Conservation (phyloP, 2,329 filamentous ascomycete species). For the Epichloe bromicola region DNA sequence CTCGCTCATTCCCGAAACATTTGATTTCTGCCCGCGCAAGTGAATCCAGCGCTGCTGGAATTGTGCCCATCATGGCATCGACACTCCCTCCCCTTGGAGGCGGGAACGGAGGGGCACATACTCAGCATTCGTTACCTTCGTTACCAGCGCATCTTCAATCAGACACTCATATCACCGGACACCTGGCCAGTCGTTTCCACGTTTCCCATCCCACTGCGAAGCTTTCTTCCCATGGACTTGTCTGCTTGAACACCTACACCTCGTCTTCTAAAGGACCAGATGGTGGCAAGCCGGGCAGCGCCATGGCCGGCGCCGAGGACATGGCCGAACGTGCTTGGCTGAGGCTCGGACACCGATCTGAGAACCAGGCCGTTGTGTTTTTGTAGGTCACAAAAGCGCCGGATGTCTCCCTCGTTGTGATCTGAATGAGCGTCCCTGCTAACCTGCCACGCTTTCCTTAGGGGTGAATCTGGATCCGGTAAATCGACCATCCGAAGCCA, state of each 20-base stretch:
- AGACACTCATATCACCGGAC: slow-evolving; percentile 66
- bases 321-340: slow-evolving; percentile 77
- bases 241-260: slow-evolving; percentile 90
- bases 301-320: slow-evolving; percentile 85
- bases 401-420: neutral
- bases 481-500: slow-evolving; percentile 93
- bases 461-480: slow-evolving; percentile 88
- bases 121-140: slow-evolving; percentile 75
- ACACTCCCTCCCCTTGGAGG: slow-evolving; percentile 38
- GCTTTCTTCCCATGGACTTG: slow-evolving; percentile 81
- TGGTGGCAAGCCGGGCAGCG: slow-evolving; percentile 83
- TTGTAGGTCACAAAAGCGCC: slow-evolving; percentile 49
- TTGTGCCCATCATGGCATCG: slow-evolving; percentile 43
- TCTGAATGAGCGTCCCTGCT: neutral
- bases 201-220: slow-evolving; percentile 76
- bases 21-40: neutral
- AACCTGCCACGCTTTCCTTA: slow-evolving; percentile 24
- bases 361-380: slow-evolving; percentile 89
- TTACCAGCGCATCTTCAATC: slow-evolving; percentile 73
- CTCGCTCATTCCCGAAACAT: neutral
- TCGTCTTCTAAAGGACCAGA: slow-evolving; percentile 78
- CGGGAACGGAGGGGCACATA: slow-evolving; percentile 50
- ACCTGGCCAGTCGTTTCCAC: slow-evolving; percentile 83
- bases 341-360: slow-evolving; percentile 72
- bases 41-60: neutral